Conservation (phyloP, 495 filamentous ascomycete genomes). For the Penicillium argentinense region DNA sequence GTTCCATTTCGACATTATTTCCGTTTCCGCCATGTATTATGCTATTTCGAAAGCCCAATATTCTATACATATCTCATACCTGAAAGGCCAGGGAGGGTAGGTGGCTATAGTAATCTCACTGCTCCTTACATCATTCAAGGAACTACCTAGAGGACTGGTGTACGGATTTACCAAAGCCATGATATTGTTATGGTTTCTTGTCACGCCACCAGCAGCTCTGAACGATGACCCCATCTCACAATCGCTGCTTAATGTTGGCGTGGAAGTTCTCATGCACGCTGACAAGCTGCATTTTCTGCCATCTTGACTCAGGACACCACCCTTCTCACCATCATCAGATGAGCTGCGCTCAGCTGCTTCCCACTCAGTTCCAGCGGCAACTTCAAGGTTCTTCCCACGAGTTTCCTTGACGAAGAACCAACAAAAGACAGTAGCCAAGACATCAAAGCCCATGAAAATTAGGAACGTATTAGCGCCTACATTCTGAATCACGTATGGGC, state of each 20-base stretch:
- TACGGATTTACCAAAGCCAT: no score
- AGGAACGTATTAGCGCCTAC: slow-evolving; percentile 28
- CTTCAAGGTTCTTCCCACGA: slow-evolving; percentile 26
- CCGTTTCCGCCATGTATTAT: neutral
- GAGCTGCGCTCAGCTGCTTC: slow-evolving; percentile 22
- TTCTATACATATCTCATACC: no score
- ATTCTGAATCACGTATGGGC: slow-evolving; percentile 28
- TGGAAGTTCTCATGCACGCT: slow-evolving; percentile 26
- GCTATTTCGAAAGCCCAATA: no score
- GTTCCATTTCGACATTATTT: slow-evolving; percentile 9
- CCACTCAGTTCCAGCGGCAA: slow-evolving; percentile 28
- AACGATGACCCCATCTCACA: slow-evolving; percentile 1
- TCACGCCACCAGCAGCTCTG: neutral
- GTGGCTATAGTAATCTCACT: no score
- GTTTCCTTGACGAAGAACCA: slow-evolving; percentile 31
- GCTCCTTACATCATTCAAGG: no score
- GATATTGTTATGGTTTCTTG: no score
- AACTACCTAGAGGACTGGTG: no score
- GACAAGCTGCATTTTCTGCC: slow-evolving; percentile 20
- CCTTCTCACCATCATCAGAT: slow-evolving; percentile 17
- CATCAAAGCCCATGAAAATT: slow-evolving; percentile 28
- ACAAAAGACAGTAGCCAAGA: slow-evolving; percentile 20
- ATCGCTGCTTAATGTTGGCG: slow-evolving; percentile 16
- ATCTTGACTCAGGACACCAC: slow-evolving; percentile 8
- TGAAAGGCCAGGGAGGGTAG: no score